phyloP scores from a whole-genome alignment of 2,329 filamentous ascomycete species.

The Chalaropsis ovoidea region DNA sequence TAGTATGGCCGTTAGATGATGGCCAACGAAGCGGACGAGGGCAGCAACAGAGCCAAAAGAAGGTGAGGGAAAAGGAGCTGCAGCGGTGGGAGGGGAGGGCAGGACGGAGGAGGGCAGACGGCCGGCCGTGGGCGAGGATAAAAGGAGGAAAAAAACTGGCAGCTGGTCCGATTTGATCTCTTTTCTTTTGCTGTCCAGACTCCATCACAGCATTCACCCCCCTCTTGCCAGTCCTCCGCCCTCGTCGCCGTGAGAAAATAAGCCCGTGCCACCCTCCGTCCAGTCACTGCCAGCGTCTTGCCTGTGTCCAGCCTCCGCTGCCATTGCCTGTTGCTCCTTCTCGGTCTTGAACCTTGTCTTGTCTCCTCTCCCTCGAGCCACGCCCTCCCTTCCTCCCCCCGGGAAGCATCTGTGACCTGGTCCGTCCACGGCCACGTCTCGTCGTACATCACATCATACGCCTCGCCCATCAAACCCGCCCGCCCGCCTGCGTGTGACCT shows the following conservation, averaged over 20 bases:
- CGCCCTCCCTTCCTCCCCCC: slow-evolving; percentile 15
- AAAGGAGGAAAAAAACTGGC: slow-evolving; percentile 14
- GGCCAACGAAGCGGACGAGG: background rate
- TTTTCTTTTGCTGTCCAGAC: slow-evolving; percentile 9
- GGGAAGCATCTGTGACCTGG: slow-evolving; percentile 10
- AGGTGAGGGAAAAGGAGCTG: slow-evolving; percentile 1
- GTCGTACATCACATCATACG: slow-evolving; percentile 1
- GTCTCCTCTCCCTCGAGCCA: slow-evolving; percentile 16
- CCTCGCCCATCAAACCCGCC: background rate
- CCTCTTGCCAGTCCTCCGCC: background rate
- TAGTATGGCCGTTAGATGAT: background rate
- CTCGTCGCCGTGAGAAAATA: background rate
- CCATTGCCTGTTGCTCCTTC: slow-evolving; percentile 14
- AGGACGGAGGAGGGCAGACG: background rate
- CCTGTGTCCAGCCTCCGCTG: background rate
- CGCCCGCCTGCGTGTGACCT: background rate
- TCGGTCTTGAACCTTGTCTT: slow-evolving; percentile 11
- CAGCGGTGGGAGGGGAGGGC: slow-evolving; percentile 2
- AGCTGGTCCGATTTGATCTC: background rate
- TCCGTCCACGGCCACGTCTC: background rate
- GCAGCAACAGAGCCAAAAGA: slow-evolving; percentile 16
- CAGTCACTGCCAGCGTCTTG: background rate
- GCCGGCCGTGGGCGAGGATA: slow-evolving; percentile 10
- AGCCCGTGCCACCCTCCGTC: background rate
- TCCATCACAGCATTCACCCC: slow-evolving; percentile 8